A percentile compares a stretch with the other conserved stretches of the same genome.
These are phyloP conservation scores for Hebeloma cylindrosporum DNA, from an alignment of 768 basidiomycete species.

Conservation along the genomic window DNA sequence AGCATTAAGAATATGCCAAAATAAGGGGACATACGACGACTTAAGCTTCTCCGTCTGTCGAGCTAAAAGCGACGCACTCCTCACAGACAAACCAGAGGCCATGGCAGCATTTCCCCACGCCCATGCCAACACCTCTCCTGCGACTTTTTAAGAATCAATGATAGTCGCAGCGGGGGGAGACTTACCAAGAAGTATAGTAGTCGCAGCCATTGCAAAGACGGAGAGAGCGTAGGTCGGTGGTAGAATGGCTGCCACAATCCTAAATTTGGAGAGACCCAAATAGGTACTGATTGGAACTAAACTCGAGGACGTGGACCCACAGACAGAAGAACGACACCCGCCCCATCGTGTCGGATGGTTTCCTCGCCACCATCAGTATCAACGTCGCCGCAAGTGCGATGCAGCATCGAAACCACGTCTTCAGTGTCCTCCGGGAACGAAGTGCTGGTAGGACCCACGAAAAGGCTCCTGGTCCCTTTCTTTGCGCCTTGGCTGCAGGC, in stretches of 20 bases:
- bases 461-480: conserved; percentile 2
- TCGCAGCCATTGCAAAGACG: conserved; percentile 33
- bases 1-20: no score
- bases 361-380: conserved; percentile 35
- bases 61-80: no score
- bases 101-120: no score
- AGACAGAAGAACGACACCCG: conserved; percentile 42
- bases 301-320: conserved; percentile 21
- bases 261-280: conserved; percentile 11
- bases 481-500: background rate
- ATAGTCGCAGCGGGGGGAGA: background rate
- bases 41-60: no score
- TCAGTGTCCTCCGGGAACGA: conserved; percentile 34
- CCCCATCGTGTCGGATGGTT: conserved; percentile 36
- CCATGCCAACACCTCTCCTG: no score
- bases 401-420: conserved; percentile 42
- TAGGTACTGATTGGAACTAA: background rate
- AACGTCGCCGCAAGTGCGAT: conserved; percentile 31
- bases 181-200: conserved; percentile 36
- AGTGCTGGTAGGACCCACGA: conserved; percentile 35
- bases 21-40: no score
- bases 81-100: no score
- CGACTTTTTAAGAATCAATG: no score
- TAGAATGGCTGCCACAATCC: conserved; percentile 39
- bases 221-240: conserved; percentile 41